Percentiles rank a stretch among this genome's conserved stretches.
phyloP scores from a whole-genome alignment of 169 alveolate species.

The Eimeria falciformis region DNA sequence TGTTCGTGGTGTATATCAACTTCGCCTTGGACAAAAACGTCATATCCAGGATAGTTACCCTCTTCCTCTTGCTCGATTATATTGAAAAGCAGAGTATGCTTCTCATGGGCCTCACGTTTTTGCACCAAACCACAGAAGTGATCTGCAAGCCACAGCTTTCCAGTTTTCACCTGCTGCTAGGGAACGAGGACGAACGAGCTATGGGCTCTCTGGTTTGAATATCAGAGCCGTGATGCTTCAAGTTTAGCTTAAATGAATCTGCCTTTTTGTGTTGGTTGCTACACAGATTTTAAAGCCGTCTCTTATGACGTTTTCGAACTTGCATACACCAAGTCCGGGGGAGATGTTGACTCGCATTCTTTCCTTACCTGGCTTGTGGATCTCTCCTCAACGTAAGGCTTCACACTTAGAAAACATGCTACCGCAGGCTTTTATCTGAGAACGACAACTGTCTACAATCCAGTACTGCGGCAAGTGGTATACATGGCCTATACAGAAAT shows the following conservation, averaged over 20 bases:
- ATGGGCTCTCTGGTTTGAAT: too few relatives aligned
- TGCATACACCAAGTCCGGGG: constrained; percentile 53
- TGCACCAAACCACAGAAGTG: too few relatives aligned
- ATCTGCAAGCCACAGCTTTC: background rate
- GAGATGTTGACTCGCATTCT: constrained; percentile 54
- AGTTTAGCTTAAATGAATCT: background rate
- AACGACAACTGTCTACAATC: background rate
- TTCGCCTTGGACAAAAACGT: constrained; percentile 54
- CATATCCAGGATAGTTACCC: constrained; percentile 67
- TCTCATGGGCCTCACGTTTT: background rate
- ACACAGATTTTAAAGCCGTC: constrained; percentile 25
- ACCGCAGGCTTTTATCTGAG: background rate
- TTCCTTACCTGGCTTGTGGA: constrained; percentile 53
- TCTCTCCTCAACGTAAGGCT: constrained; percentile 57
- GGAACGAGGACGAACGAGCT: background rate
- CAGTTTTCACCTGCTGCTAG: background rate
- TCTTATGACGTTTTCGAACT: constrained; percentile 40
- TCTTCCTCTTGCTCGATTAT: constrained; percentile 62
- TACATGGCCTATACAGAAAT: background rate
- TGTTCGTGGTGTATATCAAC: constrained; percentile 68
- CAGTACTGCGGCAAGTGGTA: background rate
- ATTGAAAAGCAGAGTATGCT: constrained; percentile 69
- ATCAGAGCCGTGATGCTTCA: too few relatives aligned
- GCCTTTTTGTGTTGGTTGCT: background rate
- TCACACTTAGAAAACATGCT: background rate